Evolutionary conservation across 306 rosid species (phyloP).

Genomic region (Castanea mollissima): DNA sequence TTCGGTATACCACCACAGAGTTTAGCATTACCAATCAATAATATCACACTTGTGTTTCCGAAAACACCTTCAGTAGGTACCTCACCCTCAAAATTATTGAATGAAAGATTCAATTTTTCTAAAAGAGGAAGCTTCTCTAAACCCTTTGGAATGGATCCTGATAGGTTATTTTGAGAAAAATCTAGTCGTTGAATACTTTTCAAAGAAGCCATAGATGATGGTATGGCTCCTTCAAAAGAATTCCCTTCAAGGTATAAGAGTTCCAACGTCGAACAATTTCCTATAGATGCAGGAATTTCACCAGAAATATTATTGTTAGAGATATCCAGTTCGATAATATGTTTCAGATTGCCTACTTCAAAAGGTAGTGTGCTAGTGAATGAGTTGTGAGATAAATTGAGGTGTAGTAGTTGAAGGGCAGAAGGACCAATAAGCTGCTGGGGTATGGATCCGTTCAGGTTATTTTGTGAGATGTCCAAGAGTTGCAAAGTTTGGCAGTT

Average conservation of each 20-base stretch:
- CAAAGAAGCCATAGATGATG: conserved; percentile 34
- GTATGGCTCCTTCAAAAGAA: conserved; percentile 24
- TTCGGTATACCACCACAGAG: conserved; percentile 11
- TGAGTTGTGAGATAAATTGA: too few species aligned
- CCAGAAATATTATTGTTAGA: conserved; percentile 27
- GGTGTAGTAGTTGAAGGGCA: too few species aligned
- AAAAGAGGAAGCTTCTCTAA: conserved; percentile 15
- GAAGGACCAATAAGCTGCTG: neutral
- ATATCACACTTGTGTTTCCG: conserved; percentile 11
- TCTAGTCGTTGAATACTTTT: conserved; percentile 29
- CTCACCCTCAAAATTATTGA: conserved; percentile 40
- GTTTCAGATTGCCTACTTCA: conserved; percentile 11
- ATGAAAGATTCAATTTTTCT: conserved; percentile 35
- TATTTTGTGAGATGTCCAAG: too few species aligned
- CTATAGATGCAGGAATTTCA: conserved; percentile 28
- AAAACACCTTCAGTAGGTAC: conserved; percentile 38
- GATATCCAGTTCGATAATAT: conserved; percentile 9
- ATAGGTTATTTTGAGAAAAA: conserved; percentile 27
- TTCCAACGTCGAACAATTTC: conserved; percentile 25
- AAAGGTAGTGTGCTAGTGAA: too few species aligned
- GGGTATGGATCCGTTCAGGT: too few species aligned
- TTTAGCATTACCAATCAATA: neutral
- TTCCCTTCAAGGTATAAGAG: conserved; percentile 25
- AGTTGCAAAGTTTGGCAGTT: too few species aligned
- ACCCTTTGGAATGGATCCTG: conserved; percentile 30